Base-by-base conservation (phyloP, 1,139 yeast genomes). In the Kodamaea arcana region DNA sequence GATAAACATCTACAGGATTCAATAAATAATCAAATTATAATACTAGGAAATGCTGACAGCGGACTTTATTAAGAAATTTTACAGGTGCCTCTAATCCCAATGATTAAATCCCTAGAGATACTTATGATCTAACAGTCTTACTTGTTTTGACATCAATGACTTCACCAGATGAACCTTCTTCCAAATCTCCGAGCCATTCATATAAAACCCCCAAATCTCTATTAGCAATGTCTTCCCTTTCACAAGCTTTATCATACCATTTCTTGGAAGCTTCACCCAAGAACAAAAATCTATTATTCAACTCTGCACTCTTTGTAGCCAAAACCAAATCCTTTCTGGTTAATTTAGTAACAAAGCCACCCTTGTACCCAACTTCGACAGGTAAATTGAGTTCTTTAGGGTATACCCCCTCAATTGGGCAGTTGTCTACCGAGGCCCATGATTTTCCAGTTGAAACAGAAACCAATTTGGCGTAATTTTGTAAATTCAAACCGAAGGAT, bases 381-480 rank as follows among this genome's bases (percentile, higher is more conserved):
- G 83, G 82, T 42, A 69, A 45, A 30, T 52, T 47, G 33, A 47
- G 47, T 31, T 66, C 73, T 12, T 61, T 47, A 3, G 77, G 71
- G 40, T 69, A 67, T 8, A 69, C 72, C 4, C 76, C 78, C 1
- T 73, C 69, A 30, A 77, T 78, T 2, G 83, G 83, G 51, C 77
- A 74, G 52, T 77, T 77, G 47, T 72, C 78, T 26, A 71, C 78
- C 2, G 78, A 64, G 13, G 81, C 78, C 83, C 83, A 77, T 12
- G 75, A 63, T 46, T 75, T 70, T 26, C 82, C 83, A 5, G 81
- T 72, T n/a, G 79, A 72, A 2, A 73, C 75, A 24, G 78, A 59
- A 17, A 77, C 78, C 41, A 77, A 62, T 36, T 72, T 66, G 16
- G 80, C 74, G 47, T 74, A 75, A 37, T 65, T 59, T 30, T 64